These are phyloP conservation scores for Adiantum capillusveneris DNA, from an alignment of 75 land plant species.

Conservation along the genomic window DNA sequence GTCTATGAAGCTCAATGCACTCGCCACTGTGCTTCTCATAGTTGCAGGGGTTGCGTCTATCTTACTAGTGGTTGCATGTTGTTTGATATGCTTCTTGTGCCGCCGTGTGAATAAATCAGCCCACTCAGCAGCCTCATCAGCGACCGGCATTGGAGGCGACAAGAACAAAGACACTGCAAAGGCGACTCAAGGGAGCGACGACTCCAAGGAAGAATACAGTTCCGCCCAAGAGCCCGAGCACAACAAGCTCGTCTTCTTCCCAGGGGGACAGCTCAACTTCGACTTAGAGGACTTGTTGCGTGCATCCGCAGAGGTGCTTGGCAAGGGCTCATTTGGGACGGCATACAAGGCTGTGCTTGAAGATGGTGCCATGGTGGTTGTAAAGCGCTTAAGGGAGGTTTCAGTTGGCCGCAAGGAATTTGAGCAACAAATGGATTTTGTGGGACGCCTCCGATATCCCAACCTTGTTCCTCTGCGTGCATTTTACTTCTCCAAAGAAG, in stretches of 20 bases:
- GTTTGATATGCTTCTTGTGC: neutral
- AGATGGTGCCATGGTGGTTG: slow-evolving; percentile 39
- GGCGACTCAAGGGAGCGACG: slow-evolving; percentile 11
- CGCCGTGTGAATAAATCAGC: too few species aligned
- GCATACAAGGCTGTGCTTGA: slow-evolving; percentile 62
- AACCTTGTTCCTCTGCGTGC: slow-evolving; percentile 55
- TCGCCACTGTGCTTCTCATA: slow-evolving; percentile 25
- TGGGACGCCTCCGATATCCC: slow-evolving; percentile 39
- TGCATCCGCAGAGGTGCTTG: slow-evolving; percentile 66
- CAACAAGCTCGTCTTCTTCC: slow-evolving; percentile 47
- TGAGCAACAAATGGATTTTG: slow-evolving; percentile 45
- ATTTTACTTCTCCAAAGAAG: slow-evolving; percentile 47
- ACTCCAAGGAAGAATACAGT: neutral
- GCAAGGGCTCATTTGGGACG: slow-evolving; percentile 59
- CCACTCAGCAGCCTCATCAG: too few species aligned
- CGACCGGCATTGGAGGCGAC: neutral
- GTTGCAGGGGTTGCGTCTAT: slow-evolving; percentile 16
- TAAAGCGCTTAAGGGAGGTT: slow-evolving; percentile 60
- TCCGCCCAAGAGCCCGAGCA: slow-evolving; percentile 17
- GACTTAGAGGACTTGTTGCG: slow-evolving; percentile 59
- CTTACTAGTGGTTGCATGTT: slow-evolving; percentile 5
- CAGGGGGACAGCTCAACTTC: slow-evolving; percentile 24
- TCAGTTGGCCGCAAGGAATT: slow-evolving; percentile 33
- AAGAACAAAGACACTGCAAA: slow-evolving; percentile 9
- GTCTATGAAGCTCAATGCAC: slow-evolving; percentile 16